Evolutionary conservation across 2,329 filamentous ascomycete species (phyloP).

Genomic region (Chaetomiaceae sp.): DNA sequence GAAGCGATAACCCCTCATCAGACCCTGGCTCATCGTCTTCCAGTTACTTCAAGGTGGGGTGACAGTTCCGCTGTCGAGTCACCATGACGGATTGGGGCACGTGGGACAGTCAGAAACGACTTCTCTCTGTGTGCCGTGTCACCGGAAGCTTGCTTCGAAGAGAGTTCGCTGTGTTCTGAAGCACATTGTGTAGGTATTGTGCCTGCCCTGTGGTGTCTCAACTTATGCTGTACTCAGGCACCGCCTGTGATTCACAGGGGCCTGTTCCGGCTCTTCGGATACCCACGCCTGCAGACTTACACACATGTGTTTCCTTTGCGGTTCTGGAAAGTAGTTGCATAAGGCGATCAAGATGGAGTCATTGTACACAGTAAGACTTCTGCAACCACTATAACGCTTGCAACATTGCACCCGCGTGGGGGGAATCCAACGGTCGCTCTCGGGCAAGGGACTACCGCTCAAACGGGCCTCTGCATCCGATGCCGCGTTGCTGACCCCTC

Average conservation of each 20-base stretch:
- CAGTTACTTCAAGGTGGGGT: background rate
- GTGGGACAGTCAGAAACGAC: conserved; percentile 6
- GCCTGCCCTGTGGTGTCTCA: background rate
- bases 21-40: background rate
- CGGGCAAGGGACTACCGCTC: background rate
- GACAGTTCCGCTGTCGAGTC: background rate
- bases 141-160: background rate
- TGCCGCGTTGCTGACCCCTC: background rate
- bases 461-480: conserved; percentile 15
- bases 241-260: background rate
- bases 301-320: background rate
- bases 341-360: background rate
- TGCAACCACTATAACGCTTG: conserved; percentile 1
- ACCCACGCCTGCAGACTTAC: conserved; percentile 4
- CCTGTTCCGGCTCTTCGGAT: conserved; percentile 7
- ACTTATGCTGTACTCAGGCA: background rate
- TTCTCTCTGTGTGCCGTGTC: background rate
- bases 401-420: conserved; percentile 2
- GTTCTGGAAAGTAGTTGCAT: background rate
- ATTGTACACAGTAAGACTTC: background rate
- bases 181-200: background rate
- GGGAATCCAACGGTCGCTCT: conserved; percentile 8
- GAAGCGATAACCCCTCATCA: background rate
- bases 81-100: background rate
- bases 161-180: conserved; percentile 1